Evolutionary conservation across 805 yeast genomes (phyloP), one percentile per base, ranked within the genome.

Genomic region (Candida gorgasii): DNA sequence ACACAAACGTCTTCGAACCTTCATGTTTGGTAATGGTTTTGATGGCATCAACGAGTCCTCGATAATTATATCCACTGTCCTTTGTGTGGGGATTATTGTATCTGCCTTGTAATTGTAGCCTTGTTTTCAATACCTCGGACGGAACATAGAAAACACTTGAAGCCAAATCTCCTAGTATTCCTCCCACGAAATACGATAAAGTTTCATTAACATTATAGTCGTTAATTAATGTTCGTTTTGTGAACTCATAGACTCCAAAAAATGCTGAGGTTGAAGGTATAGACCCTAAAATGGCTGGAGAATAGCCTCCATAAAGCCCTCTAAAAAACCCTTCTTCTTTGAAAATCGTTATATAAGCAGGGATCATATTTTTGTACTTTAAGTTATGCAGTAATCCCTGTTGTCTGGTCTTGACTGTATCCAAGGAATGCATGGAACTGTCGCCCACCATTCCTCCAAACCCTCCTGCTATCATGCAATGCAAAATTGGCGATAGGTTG

Each of bases 391-490:
- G 82, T 3, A 95, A 86, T n/a, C 96, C 98, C 59, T 93, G 99
- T 61, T 93, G 99, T 48, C 99, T 74, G 2, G 99, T 93, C 61
- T 93, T 93, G 23, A 93, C 96, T 0, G 99, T 93, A 59, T 93
- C 99, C 26, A 93, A 66, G 0, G 98, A 90, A 63, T 93, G 97
- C 97, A 93, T 93, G 22, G 80, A 67, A 1, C 93, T 76, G 56
- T 92, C 99, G 11, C 97, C 98, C 28, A 90, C 78, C 42, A 87
- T 82, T 1, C 98, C 99, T 6, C 99, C 99, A 37, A 92, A 65
- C 0, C 96, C 97, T 31, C 99, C 99, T 0, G 97, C 96, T 29
- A 89, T 42, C 72, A 89, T 72, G 57, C 89, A 79, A 55, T 77
- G 73, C 48, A 76, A 34, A 17, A 84, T 62, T 5, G 85, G 76